Base-by-base conservation (phyloP, 208 protist species). In the Histomonas meleagridis region DNA sequence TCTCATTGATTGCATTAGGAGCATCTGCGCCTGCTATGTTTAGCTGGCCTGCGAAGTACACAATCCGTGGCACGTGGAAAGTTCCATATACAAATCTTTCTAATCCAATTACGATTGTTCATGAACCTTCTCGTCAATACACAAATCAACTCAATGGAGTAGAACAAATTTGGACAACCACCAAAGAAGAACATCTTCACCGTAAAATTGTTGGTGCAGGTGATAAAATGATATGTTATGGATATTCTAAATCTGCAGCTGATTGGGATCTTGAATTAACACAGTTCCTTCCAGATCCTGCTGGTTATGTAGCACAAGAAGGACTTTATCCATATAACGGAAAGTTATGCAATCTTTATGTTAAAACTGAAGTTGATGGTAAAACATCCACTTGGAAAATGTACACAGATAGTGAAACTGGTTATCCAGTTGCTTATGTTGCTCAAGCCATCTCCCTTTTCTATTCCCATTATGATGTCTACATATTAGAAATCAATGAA, bases 341-440 rank as follows among this genome's bases (percentile, higher is more conserved):
- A 5, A 51, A n/a, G n/a, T 23, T 32, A 26, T 86, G 76, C 76
- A 48, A 86, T 16, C 40, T 86, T 86, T 86, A 48, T 43, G 18
- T 26, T 9, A 86, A 55, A 48, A 55, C 16, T 43, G 46, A 38
- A 21, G 12, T 32, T 43, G 40, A 72, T 43, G 70, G 51, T n/a
- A 79, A 79, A 79, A 3, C 46, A 16, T 26, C 51, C 26, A 86
- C 76, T 32, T 86, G 76, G 76, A 48, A 86, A 23, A 51, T 86
- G 1, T 86, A 86, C 76, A 86, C 46, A 40, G 76, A 86, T 86
- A 43, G 16, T 51, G 76, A 1, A 5, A 86, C 76, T n/a, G 46
- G 46, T 10, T 86, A 86, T 86, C 76, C 76, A 86, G 76, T 86
- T 55, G 43, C n/a, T 38, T 86, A 86, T 35, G 28, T 86, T 86